A percentile compares a stretch with the other conserved stretches of the same genome.
Evolutionary conservation across 2,329 filamentous ascomycete genomes (phyloP).

Genomic region (Blastomyces parvus): DNA sequence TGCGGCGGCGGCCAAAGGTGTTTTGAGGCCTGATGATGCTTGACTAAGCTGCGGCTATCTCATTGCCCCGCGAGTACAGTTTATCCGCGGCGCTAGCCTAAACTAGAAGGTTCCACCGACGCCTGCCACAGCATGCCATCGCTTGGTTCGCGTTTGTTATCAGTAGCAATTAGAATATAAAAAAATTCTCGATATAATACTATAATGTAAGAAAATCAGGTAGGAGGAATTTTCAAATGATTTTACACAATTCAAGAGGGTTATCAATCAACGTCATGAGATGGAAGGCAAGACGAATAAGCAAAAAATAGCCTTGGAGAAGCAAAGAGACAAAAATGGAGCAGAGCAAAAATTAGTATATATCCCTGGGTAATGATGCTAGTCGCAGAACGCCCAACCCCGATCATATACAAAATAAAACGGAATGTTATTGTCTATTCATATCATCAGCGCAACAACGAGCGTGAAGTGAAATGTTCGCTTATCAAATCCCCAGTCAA

Average conservation of each 20-base stretch:
- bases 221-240: not conserved
- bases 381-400: conserved; percentile 5
- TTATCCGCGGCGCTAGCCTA: not conserved
- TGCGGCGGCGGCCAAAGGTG: not conserved
- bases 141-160: not conserved
- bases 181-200: not conserved
- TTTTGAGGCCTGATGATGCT: conserved; percentile 2
- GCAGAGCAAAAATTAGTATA: conserved; percentile 2
- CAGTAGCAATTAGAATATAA: not conserved
- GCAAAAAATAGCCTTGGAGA: not conserved
- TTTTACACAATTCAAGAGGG: not conserved
- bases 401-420: conserved; percentile 4
- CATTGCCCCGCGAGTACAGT: not conserved
- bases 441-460: conserved; percentile 5
- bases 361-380: conserved; percentile 5
- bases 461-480: conserved; percentile 3
- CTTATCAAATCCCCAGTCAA: not conserved
- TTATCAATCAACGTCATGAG: not conserved
- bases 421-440: conserved; percentile 9
- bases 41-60: not conserved
- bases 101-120: not conserved
- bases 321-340: not conserved
- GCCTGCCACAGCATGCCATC: not conserved
- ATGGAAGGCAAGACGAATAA: not conserved
- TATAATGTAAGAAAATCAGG: not conserved